Evolutionary conservation across 768 basidiomycete genomes (phyloP).

Genomic region (Psilocybe cubensis): DNA sequence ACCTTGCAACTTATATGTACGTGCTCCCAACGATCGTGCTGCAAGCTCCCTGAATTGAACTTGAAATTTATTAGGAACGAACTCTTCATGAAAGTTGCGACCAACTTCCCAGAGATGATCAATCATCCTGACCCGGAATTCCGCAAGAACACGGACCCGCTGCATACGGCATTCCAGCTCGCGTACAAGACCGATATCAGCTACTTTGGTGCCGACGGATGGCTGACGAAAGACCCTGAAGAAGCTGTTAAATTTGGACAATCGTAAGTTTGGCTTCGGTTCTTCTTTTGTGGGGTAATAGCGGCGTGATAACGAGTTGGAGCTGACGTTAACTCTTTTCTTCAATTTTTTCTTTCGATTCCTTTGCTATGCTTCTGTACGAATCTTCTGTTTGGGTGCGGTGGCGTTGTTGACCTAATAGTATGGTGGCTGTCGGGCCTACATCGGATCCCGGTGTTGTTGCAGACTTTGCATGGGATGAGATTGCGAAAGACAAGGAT

Average conservation of each 20-base stretch:
- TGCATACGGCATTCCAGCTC: slow-evolving; percentile 42
- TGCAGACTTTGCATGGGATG: slow-evolving; percentile 42
- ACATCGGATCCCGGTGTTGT: slow-evolving; percentile 42
- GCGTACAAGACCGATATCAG: slow-evolving; percentile 37
- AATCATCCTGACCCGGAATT: slow-evolving; percentile 37
- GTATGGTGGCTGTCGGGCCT: slow-evolving; percentile 40
- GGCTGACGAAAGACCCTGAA: slow-evolving; percentile 40
- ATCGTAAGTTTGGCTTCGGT: slow-evolving; percentile 26
- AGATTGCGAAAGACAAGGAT: slow-evolving; percentile 36
- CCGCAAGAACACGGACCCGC: slow-evolving; percentile 34
- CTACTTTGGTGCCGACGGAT: slow-evolving; percentile 39
- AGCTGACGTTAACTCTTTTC: neutral
- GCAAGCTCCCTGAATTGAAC: too few species aligned
- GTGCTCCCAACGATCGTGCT: too few species aligned
- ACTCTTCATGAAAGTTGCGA: slow-evolving; percentile 36
- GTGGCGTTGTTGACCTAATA: too few species aligned
- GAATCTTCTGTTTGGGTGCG: too few species aligned
- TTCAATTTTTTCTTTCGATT: too few species aligned
- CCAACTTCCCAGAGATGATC: slow-evolving; percentile 34
- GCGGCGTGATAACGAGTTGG: too few species aligned
- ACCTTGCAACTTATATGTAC: slow-evolving; percentile 41
- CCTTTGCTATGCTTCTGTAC: too few species aligned
- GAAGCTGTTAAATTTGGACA: slow-evolving; percentile 39
- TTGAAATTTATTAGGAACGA: slow-evolving; percentile 30
- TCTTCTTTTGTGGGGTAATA: neutral